Conservation (phyloP, 768 basidiomycete genomes). For the Boletus vinaceobasis region DNA sequence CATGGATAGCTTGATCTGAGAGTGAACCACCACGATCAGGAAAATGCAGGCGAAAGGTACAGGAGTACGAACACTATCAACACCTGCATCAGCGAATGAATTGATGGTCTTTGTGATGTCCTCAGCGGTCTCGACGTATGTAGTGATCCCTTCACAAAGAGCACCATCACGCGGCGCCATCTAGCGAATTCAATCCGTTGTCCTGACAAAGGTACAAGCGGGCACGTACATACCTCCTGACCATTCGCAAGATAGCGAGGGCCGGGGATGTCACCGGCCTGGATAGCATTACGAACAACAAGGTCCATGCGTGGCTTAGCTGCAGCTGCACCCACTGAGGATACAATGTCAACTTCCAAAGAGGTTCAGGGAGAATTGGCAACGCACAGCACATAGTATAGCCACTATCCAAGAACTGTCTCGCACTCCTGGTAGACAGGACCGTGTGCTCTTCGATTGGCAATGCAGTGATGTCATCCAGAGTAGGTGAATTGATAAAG, state of each 20-base stretch:
- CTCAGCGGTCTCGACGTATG: slow-evolving; percentile 27
- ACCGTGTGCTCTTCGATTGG: slow-evolving; percentile 34
- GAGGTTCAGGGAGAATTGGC: neutral
- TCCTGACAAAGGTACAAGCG: neutral
- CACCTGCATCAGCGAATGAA: slow-evolving; percentile 23
- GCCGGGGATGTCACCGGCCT: slow-evolving; percentile 33
- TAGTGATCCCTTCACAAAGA: slow-evolving; percentile 32
- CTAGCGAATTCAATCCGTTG: slow-evolving; percentile 5
- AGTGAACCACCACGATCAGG: neutral
- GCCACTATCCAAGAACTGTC: slow-evolving; percentile 34
- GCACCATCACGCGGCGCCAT: slow-evolving; percentile 32
- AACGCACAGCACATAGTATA: slow-evolving; percentile 37
- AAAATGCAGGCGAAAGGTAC: neutral
- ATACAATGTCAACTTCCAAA: neutral
- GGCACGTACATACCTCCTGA: slow-evolving; percentile 30
- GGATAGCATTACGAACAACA: slow-evolving; percentile 34
- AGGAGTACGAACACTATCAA: slow-evolving; percentile 17
- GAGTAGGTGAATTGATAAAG: slow-evolving; percentile 30
- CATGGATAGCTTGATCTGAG: slow-evolving; percentile 35
- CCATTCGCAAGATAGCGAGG: slow-evolving; percentile 36
- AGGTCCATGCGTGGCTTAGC: slow-evolving; percentile 33
- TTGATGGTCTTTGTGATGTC: slow-evolving; percentile 29
- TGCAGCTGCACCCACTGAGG: slow-evolving; percentile 34
- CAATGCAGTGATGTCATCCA: slow-evolving; percentile 30
- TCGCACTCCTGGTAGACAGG: slow-evolving; percentile 28